These are phyloP conservation scores for Penicillium aurantiogriseum DNA, from an alignment of 2,329 filamentous ascomycete genomes.

Conservation along the genomic window DNA sequence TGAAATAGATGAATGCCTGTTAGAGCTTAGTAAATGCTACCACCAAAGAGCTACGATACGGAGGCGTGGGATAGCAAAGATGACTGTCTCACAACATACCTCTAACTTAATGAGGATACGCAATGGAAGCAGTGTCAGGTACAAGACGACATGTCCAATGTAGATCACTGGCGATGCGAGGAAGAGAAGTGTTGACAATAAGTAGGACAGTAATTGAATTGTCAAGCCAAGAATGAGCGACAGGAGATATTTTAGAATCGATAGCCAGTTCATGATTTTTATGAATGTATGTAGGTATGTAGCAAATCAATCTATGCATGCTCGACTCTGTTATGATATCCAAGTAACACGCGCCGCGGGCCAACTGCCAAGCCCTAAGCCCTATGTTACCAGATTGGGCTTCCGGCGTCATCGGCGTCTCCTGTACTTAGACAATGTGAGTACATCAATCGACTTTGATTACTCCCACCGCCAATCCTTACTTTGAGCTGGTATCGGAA, in stretches of 20 bases:
- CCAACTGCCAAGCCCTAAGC: constrained; percentile 22
- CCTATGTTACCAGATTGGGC: constrained; percentile 19
- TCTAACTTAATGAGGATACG: constrained; percentile 54
- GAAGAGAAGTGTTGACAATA: constrained; percentile 35
- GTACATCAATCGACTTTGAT: constrained; percentile 11
- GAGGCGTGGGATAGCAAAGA: neutral
- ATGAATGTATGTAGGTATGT: neutral
- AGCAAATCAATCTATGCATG: neutral
- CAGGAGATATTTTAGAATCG: neutral
- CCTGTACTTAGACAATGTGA: constrained; percentile 10
- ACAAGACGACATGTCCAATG: constrained; percentile 44
- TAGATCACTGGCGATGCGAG: constrained; percentile 51
- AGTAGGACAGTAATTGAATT: constrained; percentile 18
- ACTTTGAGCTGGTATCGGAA: constrained; percentile 15
- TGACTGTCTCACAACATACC: constrained; percentile 38
- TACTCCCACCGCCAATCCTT: constrained; percentile 10
- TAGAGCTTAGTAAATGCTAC: neutral
- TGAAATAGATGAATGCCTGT: constrained; percentile 21
- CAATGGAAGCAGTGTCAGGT: constrained; percentile 50
- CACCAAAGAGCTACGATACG: neutral
- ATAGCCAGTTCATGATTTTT: constrained; percentile 3
- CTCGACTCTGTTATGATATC: constrained; percentile 6
- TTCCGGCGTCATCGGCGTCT: constrained; percentile 22
- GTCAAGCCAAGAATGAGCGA: constrained; percentile 11
- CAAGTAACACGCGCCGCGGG: constrained; percentile 4